Evolutionary conservation across 192 early-diverging fungal species (phyloP), one percentile per base, ranked within the genome.

Genomic region (Allomyces macrogynus): DNA sequence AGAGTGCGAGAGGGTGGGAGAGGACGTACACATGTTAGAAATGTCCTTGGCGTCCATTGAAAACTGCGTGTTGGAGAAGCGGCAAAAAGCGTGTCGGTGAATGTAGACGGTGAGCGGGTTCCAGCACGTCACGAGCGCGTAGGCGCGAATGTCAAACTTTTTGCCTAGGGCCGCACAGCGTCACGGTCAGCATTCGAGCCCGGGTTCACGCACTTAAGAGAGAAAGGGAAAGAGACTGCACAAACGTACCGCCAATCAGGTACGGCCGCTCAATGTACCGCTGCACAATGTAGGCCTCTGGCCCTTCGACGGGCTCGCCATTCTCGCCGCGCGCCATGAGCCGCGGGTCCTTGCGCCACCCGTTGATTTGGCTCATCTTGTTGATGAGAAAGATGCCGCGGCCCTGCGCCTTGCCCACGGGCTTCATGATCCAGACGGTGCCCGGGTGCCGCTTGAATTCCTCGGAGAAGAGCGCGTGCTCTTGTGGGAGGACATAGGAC

Each of bases 331-430:
- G 32, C 12, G 42, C 66, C 62, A 61, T 64, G 14, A 69, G 61
- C 32, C 70, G 66, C 42, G 78, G 75, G 66, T 82, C 79, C 67
- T 75, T 82, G 49, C 72, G 74, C 81, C 81, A 84, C 40, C 76
- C 68, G 61, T 62, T 72, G 61, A 84, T 77, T 74, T 82, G 80
- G n/a, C 67, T 70, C 60, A 84, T 76, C 69, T 76, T 77, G 69
- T 84, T 83, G 75, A 84, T 81, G 23, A 84, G 66, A 62, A 84
- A 84, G 61, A 84, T 84, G n/a, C 82, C 82, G 65, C 83, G 83
- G 12, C 82, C 82, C 64, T 84, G 82, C 32, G 82, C 80, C 71
- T 81, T 84, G 24, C 82, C 82, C 8, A 84, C 82, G 3, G 82
- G 82, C 66, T 84, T 84, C 82, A 84, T 84, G 64, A 84, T 84